Evolutionary conservation across 345 rosid genomes (phyloP), one percentile per base, ranked within the genome.

Genomic region (Ceriops tagal): DNA sequence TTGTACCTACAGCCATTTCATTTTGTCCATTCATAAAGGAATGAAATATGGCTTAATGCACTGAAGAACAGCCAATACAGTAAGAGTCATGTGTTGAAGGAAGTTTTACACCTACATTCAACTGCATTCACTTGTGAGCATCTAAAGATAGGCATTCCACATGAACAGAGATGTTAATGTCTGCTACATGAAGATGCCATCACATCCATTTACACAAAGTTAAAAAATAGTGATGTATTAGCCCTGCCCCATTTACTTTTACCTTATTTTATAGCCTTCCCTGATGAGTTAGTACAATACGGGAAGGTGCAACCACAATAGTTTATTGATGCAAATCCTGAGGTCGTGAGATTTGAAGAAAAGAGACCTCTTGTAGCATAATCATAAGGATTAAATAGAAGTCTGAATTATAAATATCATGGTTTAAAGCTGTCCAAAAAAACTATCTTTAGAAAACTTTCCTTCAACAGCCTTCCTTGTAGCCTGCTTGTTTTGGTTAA

Each of bases 1-100:
- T 67, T 86, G 93, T 67, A 70, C 82, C 98, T 93, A 88, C 79
- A 88, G 55, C 73, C 72, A 79, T 56, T 73, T 64, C 28, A 62
- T 67, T 63, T 62, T 46, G 60, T 31, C 66, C 70, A 62, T 19
- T 62, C 66, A 43, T 20, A 28, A 72, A 47, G 16, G 60, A 71
- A 55, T 8, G 35, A 5, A 52, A 70, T 20, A 18, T 26, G 27
- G 28, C 30, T 9, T 34, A 15, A 59, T 32, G 21, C 27, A 61
- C 1, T 22, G 52, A 58, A 58, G 32, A 52, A 43, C 19, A 47
- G 18, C 49, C 28, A 56, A 32, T 64, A 43, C 49, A 4, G 72
- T 61, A 52, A 52, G 58, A 53, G 37, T 53, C 63, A 9, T 52
- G 37, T n/a, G 37, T 35, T 55, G 35, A 46, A 56, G 20, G 35